Evolutionary conservation across 352 stramenopile genomes (phyloP).

Genomic region (Pythium vanterpoolii): DNA sequence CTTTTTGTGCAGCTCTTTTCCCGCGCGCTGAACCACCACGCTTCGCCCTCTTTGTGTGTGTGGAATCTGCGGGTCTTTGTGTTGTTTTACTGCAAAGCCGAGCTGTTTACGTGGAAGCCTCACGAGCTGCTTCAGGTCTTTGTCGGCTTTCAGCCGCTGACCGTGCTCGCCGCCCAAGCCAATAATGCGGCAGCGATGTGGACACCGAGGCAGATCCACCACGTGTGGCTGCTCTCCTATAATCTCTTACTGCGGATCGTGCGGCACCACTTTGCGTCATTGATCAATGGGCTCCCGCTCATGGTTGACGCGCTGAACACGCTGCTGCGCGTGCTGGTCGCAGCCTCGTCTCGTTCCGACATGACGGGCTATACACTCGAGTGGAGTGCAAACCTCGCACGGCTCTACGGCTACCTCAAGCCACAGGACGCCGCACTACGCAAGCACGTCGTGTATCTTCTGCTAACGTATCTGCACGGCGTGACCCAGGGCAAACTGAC

Average conservation of each 20-base stretch:
- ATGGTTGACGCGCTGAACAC: constrained; percentile 66
- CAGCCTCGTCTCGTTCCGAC: constrained; percentile 6
- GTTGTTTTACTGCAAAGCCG: constrained; percentile 69
- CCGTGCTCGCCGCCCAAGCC: constrained; percentile 20
- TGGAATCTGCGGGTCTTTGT: constrained; percentile 64
- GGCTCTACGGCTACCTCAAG: constrained; percentile 86
- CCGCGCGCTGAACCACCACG: constrained; percentile 23
- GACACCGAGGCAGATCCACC: constrained; percentile 43
- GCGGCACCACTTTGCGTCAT: constrained; percentile 67
- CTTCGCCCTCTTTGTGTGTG: constrained; percentile 20
- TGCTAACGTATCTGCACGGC: constrained; percentile 62
- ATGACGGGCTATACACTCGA: constrained; percentile 26
- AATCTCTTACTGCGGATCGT: constrained; percentile 71
- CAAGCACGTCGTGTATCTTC: constrained; percentile 84
- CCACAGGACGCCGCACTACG: constrained; percentile 70
- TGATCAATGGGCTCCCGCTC: constrained; percentile 62
- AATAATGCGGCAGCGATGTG: constrained; percentile 20
- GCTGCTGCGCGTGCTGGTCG: constrained; percentile 62
- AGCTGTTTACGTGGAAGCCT: constrained; percentile 77
- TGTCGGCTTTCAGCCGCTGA: constrained; percentile 58
- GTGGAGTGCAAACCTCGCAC: constrained; percentile 83
- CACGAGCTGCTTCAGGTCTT: constrained; percentile 73
- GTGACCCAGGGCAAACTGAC: constrained; percentile 61
- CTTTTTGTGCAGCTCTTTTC: constrained; percentile 35
- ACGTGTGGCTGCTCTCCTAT: constrained; percentile 79